Conservation (phyloP, 2,329 filamentous ascomycete species). For the Pseudogymnoascus sp. region DNA sequence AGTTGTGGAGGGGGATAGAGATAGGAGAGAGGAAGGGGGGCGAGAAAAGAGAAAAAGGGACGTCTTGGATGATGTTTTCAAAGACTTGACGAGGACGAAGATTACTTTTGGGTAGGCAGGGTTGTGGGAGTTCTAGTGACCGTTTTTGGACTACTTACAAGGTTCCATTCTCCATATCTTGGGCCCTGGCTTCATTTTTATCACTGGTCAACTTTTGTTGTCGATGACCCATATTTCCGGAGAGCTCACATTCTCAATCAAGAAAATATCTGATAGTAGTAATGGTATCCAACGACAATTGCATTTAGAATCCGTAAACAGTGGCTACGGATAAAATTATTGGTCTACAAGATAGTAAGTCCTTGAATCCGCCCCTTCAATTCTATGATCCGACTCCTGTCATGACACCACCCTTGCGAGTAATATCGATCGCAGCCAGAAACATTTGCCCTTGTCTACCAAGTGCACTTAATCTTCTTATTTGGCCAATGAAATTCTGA, state of each 20-base stretch:
- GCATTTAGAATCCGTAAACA: neutral
- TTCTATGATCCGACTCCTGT: neutral
- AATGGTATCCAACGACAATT: neutral
- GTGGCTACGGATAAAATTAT: neutral
- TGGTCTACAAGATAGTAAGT: no score
- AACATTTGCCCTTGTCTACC: neutral
- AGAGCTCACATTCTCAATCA: neutral
- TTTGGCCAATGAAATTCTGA: neutral
- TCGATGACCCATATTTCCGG: neutral
- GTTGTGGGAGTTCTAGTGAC: neutral
- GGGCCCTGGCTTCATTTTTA: neutral
- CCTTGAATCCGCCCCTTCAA: neutral
- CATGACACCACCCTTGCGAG: neutral
- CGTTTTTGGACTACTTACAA: no score
- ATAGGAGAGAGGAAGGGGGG: constrained; percentile 39
- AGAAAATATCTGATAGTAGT: no score
- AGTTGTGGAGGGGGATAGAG: constrained; percentile 29
- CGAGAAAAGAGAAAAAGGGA: constrained; percentile 64
- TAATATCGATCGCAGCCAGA: neutral
- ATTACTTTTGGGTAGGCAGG: constrained; percentile 50
- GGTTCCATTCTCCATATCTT: neutral
- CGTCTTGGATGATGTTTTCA: constrained; percentile 72
- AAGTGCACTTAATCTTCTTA: neutral
- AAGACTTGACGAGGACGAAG: constrained; percentile 64
- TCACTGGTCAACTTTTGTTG: neutral